phyloP scores from a whole-genome alignment of 2,329 filamentous ascomycete genomes.

The Apiospora aurea region DNA sequence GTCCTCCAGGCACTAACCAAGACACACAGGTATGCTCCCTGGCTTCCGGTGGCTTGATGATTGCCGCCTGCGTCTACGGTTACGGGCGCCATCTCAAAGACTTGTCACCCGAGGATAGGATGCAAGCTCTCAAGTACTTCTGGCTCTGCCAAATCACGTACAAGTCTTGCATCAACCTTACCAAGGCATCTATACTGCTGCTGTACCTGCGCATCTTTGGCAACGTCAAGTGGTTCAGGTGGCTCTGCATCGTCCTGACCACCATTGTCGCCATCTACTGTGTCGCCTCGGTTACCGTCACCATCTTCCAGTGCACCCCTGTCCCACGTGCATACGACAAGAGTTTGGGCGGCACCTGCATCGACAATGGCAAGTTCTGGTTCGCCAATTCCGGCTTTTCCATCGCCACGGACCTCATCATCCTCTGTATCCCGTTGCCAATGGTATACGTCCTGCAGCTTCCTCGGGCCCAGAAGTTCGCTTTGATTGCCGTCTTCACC shows the following conservation, averaged over 20 bases:
- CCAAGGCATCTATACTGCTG: conserved; percentile 43
- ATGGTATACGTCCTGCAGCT: conserved; percentile 48
- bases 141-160: conserved; percentile 44
- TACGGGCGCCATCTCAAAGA: conserved; percentile 38
- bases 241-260: conserved; percentile 37
- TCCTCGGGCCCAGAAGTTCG: conserved; percentile 46
- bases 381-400: conserved; percentile 50
- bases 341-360: conserved; percentile 39
- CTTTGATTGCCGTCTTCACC: conserved; percentile 49
- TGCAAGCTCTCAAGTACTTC: conserved; percentile 41
- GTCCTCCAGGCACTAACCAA: background rate
- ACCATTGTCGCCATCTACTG: conserved; percentile 37
- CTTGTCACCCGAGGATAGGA: conserved; percentile 32
- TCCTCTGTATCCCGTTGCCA: conserved; percentile 49
- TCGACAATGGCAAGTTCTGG: conserved; percentile 49
- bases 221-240: conserved; percentile 40
- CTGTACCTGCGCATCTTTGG: conserved; percentile 44
- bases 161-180: conserved; percentile 43
- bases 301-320: conserved; percentile 44
- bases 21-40: conserved; percentile 36
- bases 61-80: conserved; percentile 39
- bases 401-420: conserved; percentile 49
- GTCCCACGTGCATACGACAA: conserved; percentile 41
- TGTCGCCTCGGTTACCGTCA: conserved; percentile 37
- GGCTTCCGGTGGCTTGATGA: conserved; percentile 35